phyloP scores from a whole-genome alignment of 1,284 basidiomycete species.

The Cutaneotrichosporon cutaneum region DNA sequence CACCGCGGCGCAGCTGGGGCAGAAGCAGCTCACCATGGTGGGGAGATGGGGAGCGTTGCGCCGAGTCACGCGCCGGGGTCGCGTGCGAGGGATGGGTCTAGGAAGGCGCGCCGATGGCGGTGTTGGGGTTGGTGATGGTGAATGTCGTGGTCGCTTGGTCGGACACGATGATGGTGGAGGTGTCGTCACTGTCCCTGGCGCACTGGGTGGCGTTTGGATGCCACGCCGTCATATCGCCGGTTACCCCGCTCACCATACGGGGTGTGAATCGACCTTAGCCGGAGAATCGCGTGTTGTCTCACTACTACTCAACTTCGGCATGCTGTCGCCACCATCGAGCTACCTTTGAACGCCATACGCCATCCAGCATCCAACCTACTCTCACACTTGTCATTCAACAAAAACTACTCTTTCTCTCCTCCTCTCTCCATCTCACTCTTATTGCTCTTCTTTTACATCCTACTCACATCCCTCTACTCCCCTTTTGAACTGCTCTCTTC shows the following conservation, averaged over 20 bases:
- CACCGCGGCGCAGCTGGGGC: too few relatives aligned
- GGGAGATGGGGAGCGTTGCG: neutral
- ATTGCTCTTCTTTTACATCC: neutral
- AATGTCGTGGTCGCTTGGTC: neutral
- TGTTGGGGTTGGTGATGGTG: too few relatives aligned
- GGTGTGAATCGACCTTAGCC: constrained; percentile 4
- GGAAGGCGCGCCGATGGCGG: too few relatives aligned
- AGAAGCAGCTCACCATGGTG: constrained; percentile 19
- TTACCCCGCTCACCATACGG: neutral
- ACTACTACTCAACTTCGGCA: neutral
- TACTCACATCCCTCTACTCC: neutral
- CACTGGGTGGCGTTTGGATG: neutral
- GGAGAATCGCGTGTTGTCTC: neutral
- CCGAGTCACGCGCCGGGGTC: too few relatives aligned
- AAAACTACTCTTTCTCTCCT: neutral
- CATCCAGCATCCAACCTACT: neutral
- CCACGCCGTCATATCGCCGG: neutral
- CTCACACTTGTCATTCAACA: neutral
- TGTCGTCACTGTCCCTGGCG: neutral
- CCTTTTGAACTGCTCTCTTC: neutral
- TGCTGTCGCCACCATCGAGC: too few relatives aligned
- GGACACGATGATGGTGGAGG: constrained; percentile 7
- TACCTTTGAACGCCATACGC: too few relatives aligned
- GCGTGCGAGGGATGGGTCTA: neutral
- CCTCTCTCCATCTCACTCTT: constrained; percentile 2